These are phyloP conservation scores for Teunomyces panamensis DNA, from an alignment of 805 yeast species.

Conservation along the genomic window DNA sequence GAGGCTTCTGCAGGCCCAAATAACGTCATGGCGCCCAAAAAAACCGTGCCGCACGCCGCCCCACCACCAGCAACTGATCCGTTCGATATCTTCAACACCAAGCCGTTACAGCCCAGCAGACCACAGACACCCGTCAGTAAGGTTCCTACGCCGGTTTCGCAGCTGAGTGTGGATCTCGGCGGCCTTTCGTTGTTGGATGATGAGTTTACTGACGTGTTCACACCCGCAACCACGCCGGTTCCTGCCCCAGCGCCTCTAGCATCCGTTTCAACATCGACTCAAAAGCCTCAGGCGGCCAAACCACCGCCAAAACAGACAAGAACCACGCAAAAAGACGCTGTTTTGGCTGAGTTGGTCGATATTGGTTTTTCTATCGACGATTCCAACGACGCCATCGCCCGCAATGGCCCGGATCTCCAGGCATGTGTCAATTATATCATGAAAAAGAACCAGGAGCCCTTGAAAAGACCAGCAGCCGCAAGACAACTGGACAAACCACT, in stretches of 20 bases:
- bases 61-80: conserved; percentile 16
- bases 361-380: conserved; percentile 72
- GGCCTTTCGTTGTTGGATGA: conserved; percentile 33
- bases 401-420: conserved; percentile 59
- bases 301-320: background rate
- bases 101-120: background rate
- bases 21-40: background rate
- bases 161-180: background rate
- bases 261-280: background rate
- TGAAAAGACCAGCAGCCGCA: no score
- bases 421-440: conserved; percentile 66
- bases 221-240: conserved; percentile 1
- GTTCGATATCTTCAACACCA: conserved; percentile 20
- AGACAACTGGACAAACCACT: no score
- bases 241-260: background rate
- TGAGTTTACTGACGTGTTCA: conserved; percentile 41
- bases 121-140: background rate
- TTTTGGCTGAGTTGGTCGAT: conserved; percentile 68
- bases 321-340: conserved; percentile 31
- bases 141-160: background rate
- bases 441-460: conserved; percentile 29
- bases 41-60: background rate
- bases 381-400: conserved; percentile 57
- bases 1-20: conserved; percentile 1
- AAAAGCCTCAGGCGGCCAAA: background rate